Conservation (phyloP, 192 early-diverging fungal species). For the Linnemannia exigua region DNA sequence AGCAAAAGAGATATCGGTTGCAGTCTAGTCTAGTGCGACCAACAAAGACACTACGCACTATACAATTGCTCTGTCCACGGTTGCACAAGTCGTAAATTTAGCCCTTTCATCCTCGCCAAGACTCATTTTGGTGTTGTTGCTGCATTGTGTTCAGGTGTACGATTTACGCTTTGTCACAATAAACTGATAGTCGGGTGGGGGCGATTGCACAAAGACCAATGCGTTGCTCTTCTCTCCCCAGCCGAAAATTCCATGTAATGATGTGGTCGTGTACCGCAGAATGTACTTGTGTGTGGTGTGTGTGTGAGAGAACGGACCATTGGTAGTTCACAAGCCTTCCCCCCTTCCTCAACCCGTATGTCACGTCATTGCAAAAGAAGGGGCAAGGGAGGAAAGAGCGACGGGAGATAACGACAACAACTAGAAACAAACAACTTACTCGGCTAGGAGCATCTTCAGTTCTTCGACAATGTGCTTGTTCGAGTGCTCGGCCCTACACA, state of each 20-base stretch:
- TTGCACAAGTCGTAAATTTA: slow-evolving; percentile 9
- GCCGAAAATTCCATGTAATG: slow-evolving; percentile 5
- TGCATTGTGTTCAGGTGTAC: background rate
- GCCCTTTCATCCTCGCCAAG: background rate
- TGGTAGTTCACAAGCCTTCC: no score
- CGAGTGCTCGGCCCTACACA: slow-evolving; percentile 42
- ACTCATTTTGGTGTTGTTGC: background rate
- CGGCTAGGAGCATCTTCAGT: slow-evolving; percentile 42
- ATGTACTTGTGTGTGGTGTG: background rate
- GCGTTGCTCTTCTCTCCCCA: background rate
- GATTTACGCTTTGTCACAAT: slow-evolving; percentile 6
- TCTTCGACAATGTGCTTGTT: slow-evolving; percentile 56
- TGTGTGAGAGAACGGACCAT: background rate
- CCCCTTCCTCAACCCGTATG: no score
- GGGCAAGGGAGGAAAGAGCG: background rate
- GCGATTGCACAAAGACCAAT: background rate
- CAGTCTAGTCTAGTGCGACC: background rate
- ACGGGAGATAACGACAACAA: background rate
- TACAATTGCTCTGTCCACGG: background rate
- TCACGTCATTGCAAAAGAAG: background rate
- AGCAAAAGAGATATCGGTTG: background rate
- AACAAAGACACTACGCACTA: background rate
- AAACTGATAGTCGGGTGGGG: background rate
- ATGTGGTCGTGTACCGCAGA: background rate
- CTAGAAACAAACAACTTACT: slow-evolving; percentile 30